Base-by-base conservation (phyloP, 2,329 filamentous ascomycete genomes). In the Alternaria alternata region DNA sequence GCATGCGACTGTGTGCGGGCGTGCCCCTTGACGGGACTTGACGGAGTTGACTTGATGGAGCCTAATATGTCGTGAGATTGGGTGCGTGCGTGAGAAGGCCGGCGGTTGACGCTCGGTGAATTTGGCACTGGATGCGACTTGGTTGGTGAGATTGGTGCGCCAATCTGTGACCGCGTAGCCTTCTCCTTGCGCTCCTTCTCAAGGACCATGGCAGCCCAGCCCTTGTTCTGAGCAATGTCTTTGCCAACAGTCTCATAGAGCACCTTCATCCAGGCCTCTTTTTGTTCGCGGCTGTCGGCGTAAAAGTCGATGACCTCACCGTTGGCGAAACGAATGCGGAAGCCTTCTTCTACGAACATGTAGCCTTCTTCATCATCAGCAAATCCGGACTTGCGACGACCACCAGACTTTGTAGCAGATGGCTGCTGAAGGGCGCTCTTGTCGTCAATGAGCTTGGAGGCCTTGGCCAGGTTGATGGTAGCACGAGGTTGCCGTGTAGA, bases 241-340 rank as follows among this genome's bases (percentile, higher is more conserved):
- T 87, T 88, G 64, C 87, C 87, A 3, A 89, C 84, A 12, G 84
- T 83, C 57, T 98, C 93, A 3, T 86, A 86, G 22, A 99, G 87
- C 14, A 93, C 91, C 76, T 89, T 89, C 91, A 99, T 95, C 95
- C 95, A 99, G 55, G 89, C 91, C 46, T 97, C 92, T 81, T 98
- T 99, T 75, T 95, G 91, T 39, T 87, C 87, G 2, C 89, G 87
- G 32, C 88, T 94, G 79, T 98, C 94, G 74, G 94, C 95, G 75
- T 99, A 98, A 78, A 98, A 98, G 83, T 98, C 94, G 75, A 99
- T 99, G 65, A 97, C 89, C 81, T 99, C 95, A 63, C 95, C 95
- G 74, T 99, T 99, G 77, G 92, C 96, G 81, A 99, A 99, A 59
- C 94, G 93, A 77, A 99, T 96, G 41, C 95, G 92, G 89, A 99